These are phyloP conservation scores for Gossypium gossypioides DNA, from an alignment of 441 rosid species.

Conservation along the genomic window DNA sequence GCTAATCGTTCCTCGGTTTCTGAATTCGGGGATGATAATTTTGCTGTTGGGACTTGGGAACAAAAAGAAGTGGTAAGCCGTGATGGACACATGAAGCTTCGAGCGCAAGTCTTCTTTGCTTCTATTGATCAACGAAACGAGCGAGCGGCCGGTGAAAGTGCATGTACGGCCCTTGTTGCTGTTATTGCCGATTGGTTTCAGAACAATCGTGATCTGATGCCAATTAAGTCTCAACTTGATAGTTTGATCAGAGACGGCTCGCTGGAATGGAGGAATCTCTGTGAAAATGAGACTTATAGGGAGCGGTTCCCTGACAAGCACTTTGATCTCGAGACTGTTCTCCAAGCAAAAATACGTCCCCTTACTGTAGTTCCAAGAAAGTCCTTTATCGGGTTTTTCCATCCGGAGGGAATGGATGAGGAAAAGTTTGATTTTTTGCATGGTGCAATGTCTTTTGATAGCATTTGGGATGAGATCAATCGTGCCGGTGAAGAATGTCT, in stretches of 20 bases:
- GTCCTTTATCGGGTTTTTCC: conserved; percentile 72
- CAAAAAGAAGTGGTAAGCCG: conserved; percentile 56
- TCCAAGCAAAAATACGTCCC: conserved; percentile 61
- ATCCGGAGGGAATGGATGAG: conserved; percentile 50
- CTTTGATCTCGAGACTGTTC: conserved; percentile 72
- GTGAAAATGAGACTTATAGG: conserved; percentile 48
- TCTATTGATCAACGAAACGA: conserved; percentile 77
- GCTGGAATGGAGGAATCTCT: conserved; percentile 67
- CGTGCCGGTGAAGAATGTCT: conserved; percentile 23
- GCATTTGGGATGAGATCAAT: conserved; percentile 71
- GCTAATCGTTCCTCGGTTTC: conserved; percentile 43
- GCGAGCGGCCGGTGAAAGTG: conserved; percentile 80
- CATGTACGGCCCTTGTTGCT: conserved; percentile 77
- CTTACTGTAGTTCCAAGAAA: conserved; percentile 44
- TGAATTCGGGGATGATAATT: conserved; percentile 64
- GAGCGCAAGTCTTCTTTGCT: conserved; percentile 58
- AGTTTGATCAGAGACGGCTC: conserved; percentile 75
- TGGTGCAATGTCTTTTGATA: conserved; percentile 76
- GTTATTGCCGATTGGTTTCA: conserved; percentile 77
- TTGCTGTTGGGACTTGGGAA: conserved; percentile 75
- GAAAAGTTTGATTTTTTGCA: conserved; percentile 52
- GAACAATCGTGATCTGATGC: conserved; percentile 43
- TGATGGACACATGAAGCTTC: conserved; percentile 63
- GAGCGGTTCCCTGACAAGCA: conserved; percentile 69
- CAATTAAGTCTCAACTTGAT: conserved; percentile 67